Evolutionary conservation across 2,329 filamentous ascomycete species (phyloP).

Genomic region (Fusarium veterinarium): DNA sequence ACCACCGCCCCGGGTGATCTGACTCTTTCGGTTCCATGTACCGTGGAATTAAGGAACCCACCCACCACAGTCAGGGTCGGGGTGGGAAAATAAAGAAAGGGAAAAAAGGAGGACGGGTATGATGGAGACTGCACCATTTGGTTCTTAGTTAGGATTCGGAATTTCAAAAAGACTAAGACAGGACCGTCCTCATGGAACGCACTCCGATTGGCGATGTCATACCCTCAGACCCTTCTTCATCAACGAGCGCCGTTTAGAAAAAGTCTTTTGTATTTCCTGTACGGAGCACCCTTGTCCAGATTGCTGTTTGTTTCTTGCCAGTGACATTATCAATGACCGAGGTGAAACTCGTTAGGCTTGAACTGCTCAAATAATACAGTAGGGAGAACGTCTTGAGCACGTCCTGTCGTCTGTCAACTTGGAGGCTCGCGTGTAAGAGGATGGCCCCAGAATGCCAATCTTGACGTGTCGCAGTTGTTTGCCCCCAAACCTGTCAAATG

Average conservation of each 20-base stretch:
- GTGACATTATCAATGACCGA: slow-evolving; percentile 7
- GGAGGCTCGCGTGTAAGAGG: slow-evolving; percentile 22
- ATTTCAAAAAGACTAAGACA: slow-evolving; percentile 35
- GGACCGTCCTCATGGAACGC: slow-evolving; percentile 43
- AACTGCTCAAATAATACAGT: not conserved
- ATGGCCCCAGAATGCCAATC: slow-evolving; percentile 12
- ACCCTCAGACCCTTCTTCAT: slow-evolving; percentile 35
- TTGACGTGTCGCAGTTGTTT: slow-evolving; percentile 27
- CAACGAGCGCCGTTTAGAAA: slow-evolving; percentile 18
- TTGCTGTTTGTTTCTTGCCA: slow-evolving; percentile 7
- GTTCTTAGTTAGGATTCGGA: slow-evolving; percentile 10
- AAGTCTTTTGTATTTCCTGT: slow-evolving; percentile 26
- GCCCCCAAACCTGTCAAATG: slow-evolving; percentile 34
- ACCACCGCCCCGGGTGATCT: slow-evolving; percentile 27
- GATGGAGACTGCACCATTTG: not conserved
- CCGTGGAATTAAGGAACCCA: slow-evolving; percentile 18
- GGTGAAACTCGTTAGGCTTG: not conserved
- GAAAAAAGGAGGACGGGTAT: slow-evolving; percentile 19
- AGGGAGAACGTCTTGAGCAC: not conserved
- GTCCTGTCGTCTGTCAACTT: not conserved
- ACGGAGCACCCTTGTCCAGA: slow-evolving; percentile 24
- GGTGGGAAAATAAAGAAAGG: slow-evolving; percentile 3
- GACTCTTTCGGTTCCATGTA: slow-evolving; percentile 34
- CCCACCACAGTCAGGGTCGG: slow-evolving; percentile 1
- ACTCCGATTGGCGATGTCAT: slow-evolving; percentile 40